Evolutionary conservation across 768 basidiomycete species (phyloP).

Genomic region (Glaciozyma martinii): DNA sequence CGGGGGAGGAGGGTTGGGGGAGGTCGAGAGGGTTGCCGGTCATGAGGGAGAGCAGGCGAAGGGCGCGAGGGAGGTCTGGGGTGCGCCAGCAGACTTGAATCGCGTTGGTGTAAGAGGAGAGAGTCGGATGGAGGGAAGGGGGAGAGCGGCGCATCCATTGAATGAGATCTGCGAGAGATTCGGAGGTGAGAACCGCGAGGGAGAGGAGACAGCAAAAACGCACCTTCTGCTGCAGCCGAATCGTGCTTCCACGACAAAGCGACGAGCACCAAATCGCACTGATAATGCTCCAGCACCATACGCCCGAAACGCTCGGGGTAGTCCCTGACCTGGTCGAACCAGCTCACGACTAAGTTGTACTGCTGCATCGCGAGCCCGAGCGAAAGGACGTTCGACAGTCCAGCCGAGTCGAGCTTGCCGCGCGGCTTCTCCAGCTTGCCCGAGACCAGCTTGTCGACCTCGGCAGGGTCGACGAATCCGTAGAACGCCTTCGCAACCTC

Average conservation of each 20-base stretch:
- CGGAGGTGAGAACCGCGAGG: background rate
- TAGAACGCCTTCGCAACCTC: background rate
- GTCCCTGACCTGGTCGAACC: constrained; percentile 21
- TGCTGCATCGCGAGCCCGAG: constrained; percentile 5
- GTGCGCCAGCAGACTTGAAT: constrained; percentile 5
- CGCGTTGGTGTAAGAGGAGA: background rate
- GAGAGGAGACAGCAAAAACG: background rate
- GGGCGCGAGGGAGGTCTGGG: background rate
- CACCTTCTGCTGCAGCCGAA: constrained; percentile 14
- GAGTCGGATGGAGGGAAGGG: background rate
- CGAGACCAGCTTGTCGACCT: background rate
- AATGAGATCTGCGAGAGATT: background rate
- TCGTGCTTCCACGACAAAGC: constrained; percentile 5
- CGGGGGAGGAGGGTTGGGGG: background rate
- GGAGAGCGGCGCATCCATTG: background rate
- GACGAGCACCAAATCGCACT: constrained; percentile 13
- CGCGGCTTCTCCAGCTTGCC: background rate
- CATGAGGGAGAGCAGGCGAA: background rate
- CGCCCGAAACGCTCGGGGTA: constrained; percentile 22
- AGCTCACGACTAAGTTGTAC: constrained; percentile 3
- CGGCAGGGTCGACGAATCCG: constrained; percentile 3
- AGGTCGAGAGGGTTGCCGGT: background rate
- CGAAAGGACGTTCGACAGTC: background rate
- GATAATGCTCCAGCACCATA: background rate
- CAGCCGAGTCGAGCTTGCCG: background rate